Evolutionary conservation across 78 protist genomes (phyloP), one percentile per base, ranked within the genome.

Genomic region (Protostelium mycophagum): DNA sequence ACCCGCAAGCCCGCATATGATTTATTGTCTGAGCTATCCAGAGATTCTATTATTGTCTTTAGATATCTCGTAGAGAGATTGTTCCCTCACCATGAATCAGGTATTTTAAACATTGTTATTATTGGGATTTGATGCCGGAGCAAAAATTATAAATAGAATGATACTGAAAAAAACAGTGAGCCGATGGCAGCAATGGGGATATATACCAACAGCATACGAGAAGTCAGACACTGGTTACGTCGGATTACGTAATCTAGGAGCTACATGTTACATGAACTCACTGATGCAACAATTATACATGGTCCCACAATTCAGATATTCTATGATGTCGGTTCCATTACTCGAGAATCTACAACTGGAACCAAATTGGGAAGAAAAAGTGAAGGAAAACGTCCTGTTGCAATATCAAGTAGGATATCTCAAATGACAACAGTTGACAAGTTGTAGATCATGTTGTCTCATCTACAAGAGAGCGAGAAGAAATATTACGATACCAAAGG

Each of bases 181-280:
- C 73, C 5, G 16, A 16, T 51, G 73, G 73, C 5, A 51, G 31
- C 5, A 51, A 39, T 94, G 96, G 96, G 85, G 38, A 83, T 94
- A 91, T 29, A 36, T 5, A n/a, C 96, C 96, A 37, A 38, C 86
- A 0, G 96, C 91, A 35, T 83, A 38, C 83, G 93, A 94, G 87
- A 96, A 93, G n/a, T 38, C 96, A 38, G 87, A 83, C 1, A 51
- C 89, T 85, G 98, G 98, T 25, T 97, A 90, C 86, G 97, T 93
- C 1, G 98, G 98, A 38, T 91, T 97, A 37, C 35, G 86, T 51
- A 97, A 97, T 85, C 91, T 96, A 0, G 98, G 98, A 36, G 97
- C 98, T 28, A 97, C 97, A 23, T 97, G 98, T 93, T 97, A 97
- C 89, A 93, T 97, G 90, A 96, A 96, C 89, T 84, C 95, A 36